Base-by-base conservation (phyloP, 2,329 filamentous ascomycete species). In the Dactylellina cionopaga region DNA sequence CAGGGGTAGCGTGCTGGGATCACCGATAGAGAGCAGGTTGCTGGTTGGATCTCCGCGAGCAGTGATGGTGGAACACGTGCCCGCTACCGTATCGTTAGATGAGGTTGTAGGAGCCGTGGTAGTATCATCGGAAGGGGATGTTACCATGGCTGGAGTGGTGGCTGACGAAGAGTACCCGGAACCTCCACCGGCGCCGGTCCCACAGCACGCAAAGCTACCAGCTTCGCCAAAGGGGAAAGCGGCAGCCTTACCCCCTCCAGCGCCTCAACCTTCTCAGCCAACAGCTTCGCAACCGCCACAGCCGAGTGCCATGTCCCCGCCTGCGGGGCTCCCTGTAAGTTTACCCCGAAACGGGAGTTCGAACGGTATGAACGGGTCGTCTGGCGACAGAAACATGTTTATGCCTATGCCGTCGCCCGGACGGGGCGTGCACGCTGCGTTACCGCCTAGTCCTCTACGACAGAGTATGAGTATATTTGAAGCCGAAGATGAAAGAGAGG, bases 391-490 rank as follows among this genome's bases (percentile, higher is more conserved):
- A 22, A 69, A 62, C 27, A 60, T 68, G 54, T 71, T 63, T 31
- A 72, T 65, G 37, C 59, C 59, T 5, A 65, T 72, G 52, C 68
- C 68, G 0, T 72, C 68, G 0, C 68, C 68, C 1, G 59, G 68
- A 6, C 15, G 66, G 5, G 52, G 56, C 2, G 58, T 72, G 4
- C 68, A 72, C 29, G 59, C 68, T 1, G 59, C 52, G 9, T 33
- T 74, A 15, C 69, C 69, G 6, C 69, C 69, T 1, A 74, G 69
- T 25, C 69, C 69, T n/a, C 41, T 74, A 31, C 41, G 69, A 15
- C 69, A 74, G 33, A 74, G 69, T 25, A 74, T 74, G 69, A 74
- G 54, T 17, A 74, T 74, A 5, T 54, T 74, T 5, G 69, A 74
- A 27, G 35, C 52, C 3, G 52, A 59, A 1, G 60, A 56, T 35